Conservation (phyloP, 768 basidiomycete genomes). For the Termitomyces sp. region DNA sequence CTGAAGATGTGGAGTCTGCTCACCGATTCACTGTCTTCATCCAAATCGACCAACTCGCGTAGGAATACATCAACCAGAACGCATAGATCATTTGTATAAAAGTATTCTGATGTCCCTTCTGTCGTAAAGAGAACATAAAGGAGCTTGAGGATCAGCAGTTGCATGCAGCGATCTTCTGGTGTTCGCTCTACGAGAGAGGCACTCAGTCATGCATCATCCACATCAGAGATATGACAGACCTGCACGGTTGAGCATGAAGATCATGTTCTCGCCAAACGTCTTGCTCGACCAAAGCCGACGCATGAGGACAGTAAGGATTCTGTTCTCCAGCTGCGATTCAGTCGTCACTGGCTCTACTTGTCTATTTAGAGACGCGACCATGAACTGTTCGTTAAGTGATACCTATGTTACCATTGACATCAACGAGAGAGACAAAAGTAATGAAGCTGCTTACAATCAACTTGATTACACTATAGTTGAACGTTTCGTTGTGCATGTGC, state of each 20-base stretch:
- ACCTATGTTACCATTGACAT: constrained; percentile 42
- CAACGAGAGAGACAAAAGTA: not conserved
- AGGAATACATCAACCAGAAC: constrained; percentile 97
- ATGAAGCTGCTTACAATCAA: constrained; percentile 59
- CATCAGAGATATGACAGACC: constrained; percentile 40
- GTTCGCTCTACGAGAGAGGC: constrained; percentile 55
- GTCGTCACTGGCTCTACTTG: constrained; percentile 19
- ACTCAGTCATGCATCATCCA: not conserved
- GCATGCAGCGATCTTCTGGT: constrained; percentile 91
- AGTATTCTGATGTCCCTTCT: constrained; percentile 88
- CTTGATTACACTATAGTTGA: constrained; percentile 95
- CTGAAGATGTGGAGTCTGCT: constrained; percentile 20
- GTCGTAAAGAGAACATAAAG: constrained; percentile 95
- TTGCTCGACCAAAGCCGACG: constrained; percentile 81
- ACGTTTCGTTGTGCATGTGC: constrained; percentile 80
- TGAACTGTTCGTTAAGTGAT: constrained; percentile 96
- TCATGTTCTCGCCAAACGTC: constrained; percentile 97
- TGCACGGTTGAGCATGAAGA: constrained; percentile 97
- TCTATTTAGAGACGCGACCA: constrained; percentile 69
- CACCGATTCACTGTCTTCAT: constrained; percentile 91
- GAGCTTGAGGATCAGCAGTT: constrained; percentile 88
- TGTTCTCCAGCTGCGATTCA: constrained; percentile 50
- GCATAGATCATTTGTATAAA: constrained; percentile 95
- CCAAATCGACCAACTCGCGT: constrained; percentile 87
- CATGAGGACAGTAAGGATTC: constrained; percentile 79